Percentiles rank a stretch among this genome's conserved stretches.
phyloP scores from a whole-genome alignment of 495 filamentous ascomycete species.

The Chaetomium tenue region DNA sequence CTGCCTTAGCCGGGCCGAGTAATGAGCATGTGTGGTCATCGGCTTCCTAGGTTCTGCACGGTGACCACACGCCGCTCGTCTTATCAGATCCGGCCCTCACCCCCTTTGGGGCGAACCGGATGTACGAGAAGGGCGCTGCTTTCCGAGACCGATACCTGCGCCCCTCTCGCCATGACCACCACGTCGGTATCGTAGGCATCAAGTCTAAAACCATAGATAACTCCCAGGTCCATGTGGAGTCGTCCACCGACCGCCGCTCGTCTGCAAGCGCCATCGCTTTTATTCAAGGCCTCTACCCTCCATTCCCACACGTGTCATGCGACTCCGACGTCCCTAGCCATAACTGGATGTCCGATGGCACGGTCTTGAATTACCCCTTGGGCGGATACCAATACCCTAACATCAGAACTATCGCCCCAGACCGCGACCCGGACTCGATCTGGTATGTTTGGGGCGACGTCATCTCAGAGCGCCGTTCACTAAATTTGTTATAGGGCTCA shows the following conservation, averaged over 20 bases:
- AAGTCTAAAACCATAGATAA: slow-evolving; percentile 40
- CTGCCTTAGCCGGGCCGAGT: slow-evolving; percentile 29
- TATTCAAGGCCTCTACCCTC: slow-evolving; percentile 47
- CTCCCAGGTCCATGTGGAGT: slow-evolving; percentile 37
- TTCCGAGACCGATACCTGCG: slow-evolving; percentile 42
- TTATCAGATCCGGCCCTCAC: slow-evolving; percentile 31
- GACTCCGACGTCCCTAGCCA: slow-evolving; percentile 24
- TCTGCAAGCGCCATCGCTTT: slow-evolving; percentile 41
- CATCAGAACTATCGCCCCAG: slow-evolving; percentile 30
- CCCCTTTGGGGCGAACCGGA: slow-evolving; percentile 43
- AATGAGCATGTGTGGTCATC: slow-evolving; percentile 48
- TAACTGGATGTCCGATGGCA: slow-evolving; percentile 36
- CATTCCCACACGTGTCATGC: slow-evolving; percentile 23
- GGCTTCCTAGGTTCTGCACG: slow-evolving; percentile 42
- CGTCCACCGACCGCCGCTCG: slow-evolving; percentile 37
- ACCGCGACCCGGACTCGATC: slow-evolving; percentile 37
- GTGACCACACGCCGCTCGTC: slow-evolving; percentile 42
- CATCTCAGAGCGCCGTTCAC: neutral
- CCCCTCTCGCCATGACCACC: slow-evolving; percentile 25
- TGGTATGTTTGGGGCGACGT: slow-evolving; percentile 29
- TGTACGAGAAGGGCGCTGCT: slow-evolving; percentile 37
- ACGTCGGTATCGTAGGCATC: slow-evolving; percentile 38
- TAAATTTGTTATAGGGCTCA: slow-evolving; percentile 30
- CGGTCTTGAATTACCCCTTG: slow-evolving; percentile 39
- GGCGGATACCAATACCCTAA: slow-evolving; percentile 47